A percentile compares a stretch with the other conserved stretches of the same genome.
phyloP scores from a whole-genome alignment of 805 yeast species.

The Candida corydali region DNA sequence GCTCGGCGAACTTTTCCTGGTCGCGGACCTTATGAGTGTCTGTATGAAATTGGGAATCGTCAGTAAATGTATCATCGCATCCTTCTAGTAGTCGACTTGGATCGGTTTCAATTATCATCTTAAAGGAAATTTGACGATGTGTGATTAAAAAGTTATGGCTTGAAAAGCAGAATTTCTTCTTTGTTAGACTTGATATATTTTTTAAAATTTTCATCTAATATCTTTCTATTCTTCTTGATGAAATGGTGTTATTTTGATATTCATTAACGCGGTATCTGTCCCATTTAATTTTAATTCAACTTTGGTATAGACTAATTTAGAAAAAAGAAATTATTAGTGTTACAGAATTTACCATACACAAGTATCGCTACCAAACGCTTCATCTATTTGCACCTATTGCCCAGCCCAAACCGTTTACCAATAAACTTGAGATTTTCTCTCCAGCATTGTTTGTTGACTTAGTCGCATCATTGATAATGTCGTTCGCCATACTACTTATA shows the following conservation, averaged over 20 bases:
- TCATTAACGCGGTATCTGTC: constrained; percentile 2
- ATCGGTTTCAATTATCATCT: constrained; percentile 2
- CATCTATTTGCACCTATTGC: constrained; percentile 50
- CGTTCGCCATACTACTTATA: constrained; percentile 1
- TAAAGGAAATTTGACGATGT: neutral
- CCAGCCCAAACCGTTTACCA: constrained; percentile 60
- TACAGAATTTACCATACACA: neutral
- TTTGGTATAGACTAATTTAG: too few species aligned
- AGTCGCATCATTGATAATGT: constrained; percentile 3
- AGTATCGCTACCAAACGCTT: neutral
- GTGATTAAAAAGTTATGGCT: neutral
- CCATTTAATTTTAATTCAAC: too few species aligned
- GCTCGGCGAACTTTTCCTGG: neutral
- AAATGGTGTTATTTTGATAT: neutral
- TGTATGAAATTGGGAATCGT: neutral
- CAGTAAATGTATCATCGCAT: constrained; percentile 2
- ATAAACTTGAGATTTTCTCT: constrained; percentile 46
- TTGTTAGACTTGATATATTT: neutral
- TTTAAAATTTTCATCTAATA: neutral
- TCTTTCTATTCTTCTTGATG: neutral
- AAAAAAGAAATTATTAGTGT: neutral
- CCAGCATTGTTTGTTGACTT: constrained; percentile 29
- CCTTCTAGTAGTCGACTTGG: constrained; percentile 1
- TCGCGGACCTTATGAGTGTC: neutral
- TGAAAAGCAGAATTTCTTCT: neutral